These are phyloP conservation scores for Coemansia sp. DNA, from an alignment of 192 early-diverging fungal species.

Conservation along the genomic window DNA sequence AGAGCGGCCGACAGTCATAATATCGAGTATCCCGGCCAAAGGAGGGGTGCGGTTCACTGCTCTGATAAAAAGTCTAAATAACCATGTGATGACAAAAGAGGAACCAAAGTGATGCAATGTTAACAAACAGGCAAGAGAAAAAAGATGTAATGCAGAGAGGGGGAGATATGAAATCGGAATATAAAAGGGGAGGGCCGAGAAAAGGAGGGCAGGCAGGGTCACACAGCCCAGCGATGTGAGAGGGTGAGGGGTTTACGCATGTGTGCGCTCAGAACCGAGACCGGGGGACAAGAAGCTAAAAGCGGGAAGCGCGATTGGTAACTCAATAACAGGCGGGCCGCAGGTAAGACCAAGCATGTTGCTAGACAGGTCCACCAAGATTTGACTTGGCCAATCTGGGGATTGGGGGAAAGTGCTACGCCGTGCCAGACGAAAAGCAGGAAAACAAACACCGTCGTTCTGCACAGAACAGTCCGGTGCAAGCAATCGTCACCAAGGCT, in stretches of 20 bases:
- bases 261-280: background rate
- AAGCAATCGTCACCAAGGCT: constrained; percentile 1
- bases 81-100: background rate
- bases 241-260: background rate
- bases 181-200: background rate
- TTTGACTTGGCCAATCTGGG: background rate
- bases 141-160: background rate
- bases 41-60: background rate
- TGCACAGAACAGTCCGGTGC: background rate
- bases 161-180: background rate
- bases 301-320: background rate
- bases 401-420: background rate
- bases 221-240: background rate
- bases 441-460: background rate
- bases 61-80: background rate
- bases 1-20: background rate
- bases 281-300: background rate
- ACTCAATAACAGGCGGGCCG: background rate
- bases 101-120: background rate
- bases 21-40: background rate
- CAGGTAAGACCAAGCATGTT: background rate
- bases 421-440: background rate
- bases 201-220: background rate
- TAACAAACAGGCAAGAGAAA: background rate
- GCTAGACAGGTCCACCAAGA: background rate